These are phyloP conservation scores for Saccharomycopsis malanga DNA, from an alignment of 805 yeast species.

Conservation along the genomic window DNA sequence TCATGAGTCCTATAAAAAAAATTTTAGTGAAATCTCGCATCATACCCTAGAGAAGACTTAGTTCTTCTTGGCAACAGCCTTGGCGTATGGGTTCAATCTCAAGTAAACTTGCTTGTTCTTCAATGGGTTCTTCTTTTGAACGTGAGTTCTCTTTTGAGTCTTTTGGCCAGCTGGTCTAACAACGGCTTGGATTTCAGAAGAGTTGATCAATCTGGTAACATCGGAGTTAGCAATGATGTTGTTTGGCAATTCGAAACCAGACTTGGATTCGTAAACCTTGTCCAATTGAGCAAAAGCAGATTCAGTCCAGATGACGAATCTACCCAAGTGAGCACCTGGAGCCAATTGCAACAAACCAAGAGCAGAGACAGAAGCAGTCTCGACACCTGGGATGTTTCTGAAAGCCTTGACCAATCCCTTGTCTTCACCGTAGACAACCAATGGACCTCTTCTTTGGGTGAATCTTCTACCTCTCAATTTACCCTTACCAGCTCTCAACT, in stretches of 20 bases:
- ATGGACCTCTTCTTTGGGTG: conserved; percentile 99
- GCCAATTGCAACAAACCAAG: conserved; percentile 97
- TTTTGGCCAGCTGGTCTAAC: conserved; percentile 95
- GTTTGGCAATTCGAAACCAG: conserved; percentile 86
- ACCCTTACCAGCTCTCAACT: conserved; percentile 99
- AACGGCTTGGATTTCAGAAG: conserved; percentile 97
- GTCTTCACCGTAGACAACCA: conserved; percentile 96
- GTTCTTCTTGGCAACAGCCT: conserved; percentile 69
- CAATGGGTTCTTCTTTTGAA: conserved; percentile 97
- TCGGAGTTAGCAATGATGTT: conserved; percentile 95
- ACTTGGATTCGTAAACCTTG: conserved; percentile 94
- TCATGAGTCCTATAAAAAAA: too few species aligned
- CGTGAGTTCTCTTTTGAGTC: conserved; percentile 88
- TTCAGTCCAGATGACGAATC: conserved; percentile 99
- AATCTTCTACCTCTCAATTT: conserved; percentile 99
- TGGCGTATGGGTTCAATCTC: conserved; percentile 99
- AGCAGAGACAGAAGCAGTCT: conserved; percentile 85
- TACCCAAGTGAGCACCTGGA: conserved; percentile 99
- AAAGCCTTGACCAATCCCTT: conserved; percentile 96
- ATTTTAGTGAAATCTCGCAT: too few species aligned
- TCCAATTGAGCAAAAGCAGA: conserved; percentile 95
- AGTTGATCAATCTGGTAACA: conserved; percentile 95
- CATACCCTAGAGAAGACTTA: too few species aligned
- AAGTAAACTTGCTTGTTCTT: conserved; percentile 98
- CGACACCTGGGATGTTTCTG: conserved; percentile 99